A percentile compares a stretch with the other conserved stretches of the same genome.
Evolutionary conservation across 2,329 filamentous ascomycete genomes (phyloP).

Genomic region (Mollisia scopiformis): DNA sequence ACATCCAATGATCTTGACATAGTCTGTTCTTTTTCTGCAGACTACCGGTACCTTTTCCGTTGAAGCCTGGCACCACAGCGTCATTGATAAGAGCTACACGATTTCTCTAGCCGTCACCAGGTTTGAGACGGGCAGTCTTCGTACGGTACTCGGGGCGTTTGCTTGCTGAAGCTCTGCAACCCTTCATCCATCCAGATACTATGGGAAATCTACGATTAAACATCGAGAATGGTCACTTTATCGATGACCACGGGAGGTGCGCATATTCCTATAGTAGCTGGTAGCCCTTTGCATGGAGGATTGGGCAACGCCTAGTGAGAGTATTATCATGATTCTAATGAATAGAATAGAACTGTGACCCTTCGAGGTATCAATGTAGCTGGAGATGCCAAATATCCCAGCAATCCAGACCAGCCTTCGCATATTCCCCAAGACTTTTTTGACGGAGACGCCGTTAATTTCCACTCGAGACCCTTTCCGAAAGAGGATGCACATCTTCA

Average conservation of each 20-base stretch:
- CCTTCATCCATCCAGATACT: not conserved
- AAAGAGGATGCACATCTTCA: slow-evolving; percentile 82
- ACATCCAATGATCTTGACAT: not conserved
- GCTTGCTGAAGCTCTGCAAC: not conserved
- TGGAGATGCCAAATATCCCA: slow-evolving; percentile 87
- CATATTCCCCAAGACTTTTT: slow-evolving; percentile 82
- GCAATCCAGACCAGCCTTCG: slow-evolving; percentile 78
- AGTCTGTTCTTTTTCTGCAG: not conserved
- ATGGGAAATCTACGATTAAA: slow-evolving; percentile 79
- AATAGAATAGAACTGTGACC: slow-evolving; percentile 83
- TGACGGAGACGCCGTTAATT: slow-evolving; percentile 88
- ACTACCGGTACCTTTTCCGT: not conserved
- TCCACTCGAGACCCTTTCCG: slow-evolving; percentile 83
- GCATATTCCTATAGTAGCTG: too few relatives aligned
- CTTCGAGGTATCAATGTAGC: slow-evolving; percentile 94
- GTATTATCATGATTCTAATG: too few relatives aligned
- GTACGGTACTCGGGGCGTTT: not conserved
- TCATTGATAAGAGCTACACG: not conserved
- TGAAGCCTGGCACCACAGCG: slow-evolving; percentile 2
- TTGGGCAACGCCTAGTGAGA: too few relatives aligned
- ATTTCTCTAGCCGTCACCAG: not conserved
- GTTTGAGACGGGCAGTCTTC: not conserved
- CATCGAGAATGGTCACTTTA: slow-evolving; percentile 85
- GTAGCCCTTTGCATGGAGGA: too few relatives aligned
- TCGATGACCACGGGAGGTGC: slow-evolving; percentile 79